Percentiles rank a stretch among this genome's conserved stretches.
Conservation (phyloP, 164 flowering plant species). For the Taxillus chinensis region DNA sequence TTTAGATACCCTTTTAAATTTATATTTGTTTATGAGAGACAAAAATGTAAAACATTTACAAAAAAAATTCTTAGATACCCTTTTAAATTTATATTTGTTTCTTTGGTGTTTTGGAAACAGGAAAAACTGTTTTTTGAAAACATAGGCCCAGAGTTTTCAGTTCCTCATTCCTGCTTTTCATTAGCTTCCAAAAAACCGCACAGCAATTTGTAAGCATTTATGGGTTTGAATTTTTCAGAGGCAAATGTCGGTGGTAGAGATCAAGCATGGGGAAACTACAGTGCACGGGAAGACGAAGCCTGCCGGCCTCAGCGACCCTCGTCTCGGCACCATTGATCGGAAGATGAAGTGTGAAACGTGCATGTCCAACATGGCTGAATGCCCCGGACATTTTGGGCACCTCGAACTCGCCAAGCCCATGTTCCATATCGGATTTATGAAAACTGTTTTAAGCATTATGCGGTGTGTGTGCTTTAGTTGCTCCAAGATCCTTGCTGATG, state of each 20-base stretch:
- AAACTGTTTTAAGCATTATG: constrained; percentile 77
- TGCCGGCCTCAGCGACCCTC: constrained; percentile 73
- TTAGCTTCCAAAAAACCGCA: no score
- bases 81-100: no score
- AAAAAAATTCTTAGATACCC: no score
- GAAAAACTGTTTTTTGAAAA: no score
- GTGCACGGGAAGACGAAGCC: constrained; percentile 92
- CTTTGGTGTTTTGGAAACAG: no score
- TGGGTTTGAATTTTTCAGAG: constrained; percentile 43
- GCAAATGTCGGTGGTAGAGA: constrained; percentile 95
- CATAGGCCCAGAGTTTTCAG: no score
- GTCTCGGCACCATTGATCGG: constrained; percentile 88
- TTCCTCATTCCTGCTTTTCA: no score
- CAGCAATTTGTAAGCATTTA: background rate
- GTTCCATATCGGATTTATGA: constrained; percentile 92
- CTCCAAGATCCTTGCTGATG: constrained; percentile 83
- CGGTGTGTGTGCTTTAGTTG: constrained; percentile 96
- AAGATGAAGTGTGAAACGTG: constrained; percentile 97
- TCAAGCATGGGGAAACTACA: constrained; percentile 88
- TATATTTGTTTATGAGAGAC: no score
- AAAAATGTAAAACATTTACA: no score
- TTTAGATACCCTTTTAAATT: no score
- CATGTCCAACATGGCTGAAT: constrained; percentile 95
- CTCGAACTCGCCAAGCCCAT: constrained; percentile 96
- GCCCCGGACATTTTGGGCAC: constrained; percentile 97